Evolutionary conservation across 2,329 filamentous ascomycete genomes (phyloP).

Genomic region (Calonectria pseudoturangicola): DNA sequence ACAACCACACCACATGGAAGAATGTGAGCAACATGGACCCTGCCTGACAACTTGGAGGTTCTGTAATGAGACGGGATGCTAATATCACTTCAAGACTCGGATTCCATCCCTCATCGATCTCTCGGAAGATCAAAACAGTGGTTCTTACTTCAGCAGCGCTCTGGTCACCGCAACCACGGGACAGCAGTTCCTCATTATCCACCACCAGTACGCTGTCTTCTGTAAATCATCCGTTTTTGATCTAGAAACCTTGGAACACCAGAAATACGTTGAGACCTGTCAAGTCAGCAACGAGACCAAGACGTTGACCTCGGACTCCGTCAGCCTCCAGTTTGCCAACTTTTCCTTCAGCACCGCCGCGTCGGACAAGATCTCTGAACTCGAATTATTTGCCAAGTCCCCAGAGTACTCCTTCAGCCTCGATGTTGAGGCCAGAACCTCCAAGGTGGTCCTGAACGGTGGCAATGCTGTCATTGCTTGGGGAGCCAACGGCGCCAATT

Average conservation of each 20-base stretch:
- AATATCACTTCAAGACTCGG: not conserved
- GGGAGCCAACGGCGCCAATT: constrained; percentile 14
- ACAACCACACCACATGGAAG: not conserved
- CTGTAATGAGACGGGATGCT: not conserved
- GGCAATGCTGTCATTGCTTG: constrained; percentile 28
- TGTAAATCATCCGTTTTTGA: constrained; percentile 31
- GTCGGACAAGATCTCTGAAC: constrained; percentile 27
- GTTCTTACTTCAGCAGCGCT: constrained; percentile 30
- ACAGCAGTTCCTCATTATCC: constrained; percentile 31
- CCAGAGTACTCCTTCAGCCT: constrained; percentile 17
- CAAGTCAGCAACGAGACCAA: not conserved
- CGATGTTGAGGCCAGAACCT: not conserved
- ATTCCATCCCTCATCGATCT: constrained; percentile 23
- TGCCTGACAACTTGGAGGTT: not conserved
- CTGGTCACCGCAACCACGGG: constrained; percentile 25
- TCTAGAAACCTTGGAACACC: constrained; percentile 16
- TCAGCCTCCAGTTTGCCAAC: constrained; percentile 27
- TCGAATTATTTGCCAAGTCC: constrained; percentile 18
- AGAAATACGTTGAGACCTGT: constrained; percentile 22
- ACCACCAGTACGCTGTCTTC: constrained; percentile 13
- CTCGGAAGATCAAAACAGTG: constrained; percentile 27
- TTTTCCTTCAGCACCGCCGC: constrained; percentile 5
- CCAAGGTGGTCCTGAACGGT: constrained; percentile 23
- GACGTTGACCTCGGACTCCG: constrained; percentile 5
- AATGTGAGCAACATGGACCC: not conserved